A percentile compares a stretch with the other conserved stretches of the same genome.
phyloP scores from a whole-genome alignment of 2,329 filamentous ascomycete genomes.

The Daldinia eschscholtzii region DNA sequence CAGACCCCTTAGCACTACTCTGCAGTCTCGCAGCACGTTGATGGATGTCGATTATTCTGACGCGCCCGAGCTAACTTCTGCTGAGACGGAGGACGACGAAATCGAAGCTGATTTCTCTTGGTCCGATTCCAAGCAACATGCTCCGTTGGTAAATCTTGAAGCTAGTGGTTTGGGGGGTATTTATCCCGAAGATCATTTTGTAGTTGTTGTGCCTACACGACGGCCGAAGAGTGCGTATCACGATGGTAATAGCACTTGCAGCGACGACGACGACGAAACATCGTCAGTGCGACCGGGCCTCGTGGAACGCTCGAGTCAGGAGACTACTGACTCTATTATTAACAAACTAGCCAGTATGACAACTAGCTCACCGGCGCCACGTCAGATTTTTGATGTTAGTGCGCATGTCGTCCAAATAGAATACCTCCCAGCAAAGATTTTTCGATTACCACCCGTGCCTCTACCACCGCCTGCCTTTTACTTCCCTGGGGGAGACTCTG shows the following conservation, averaged over 20 bases:
- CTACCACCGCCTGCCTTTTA: slow-evolving; percentile 67
- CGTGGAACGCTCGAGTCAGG: slow-evolving; percentile 31
- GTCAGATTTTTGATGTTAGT: slow-evolving; percentile 6
- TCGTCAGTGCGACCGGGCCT: slow-evolving; percentile 15
- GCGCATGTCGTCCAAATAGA: slow-evolving; percentile 56
- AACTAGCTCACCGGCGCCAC: slow-evolving; percentile 54
- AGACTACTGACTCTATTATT: slow-evolving; percentile 53
- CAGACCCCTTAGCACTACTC: slow-evolving; percentile 65
- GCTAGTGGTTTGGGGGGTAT: slow-evolving; percentile 71
- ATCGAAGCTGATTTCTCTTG: slow-evolving; percentile 62
- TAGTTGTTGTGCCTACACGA: slow-evolving; percentile 66
- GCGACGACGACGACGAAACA: slow-evolving; percentile 33
- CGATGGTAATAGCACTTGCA: slow-evolving; percentile 23
- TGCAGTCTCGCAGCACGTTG: slow-evolving; percentile 42
- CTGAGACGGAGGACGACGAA: slow-evolving; percentile 55
- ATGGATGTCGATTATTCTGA: slow-evolving; percentile 51
- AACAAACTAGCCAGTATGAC: slow-evolving; percentile 59
- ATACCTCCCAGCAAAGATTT: slow-evolving; percentile 60
- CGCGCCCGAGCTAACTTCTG: slow-evolving; percentile 51
- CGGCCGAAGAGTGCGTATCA: slow-evolving; percentile 52
- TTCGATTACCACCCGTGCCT: slow-evolving; percentile 60
- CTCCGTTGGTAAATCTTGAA: slow-evolving; percentile 60
- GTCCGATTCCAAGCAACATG: slow-evolving; percentile 59
- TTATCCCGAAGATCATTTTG: slow-evolving; percentile 73
- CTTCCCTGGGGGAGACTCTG: slow-evolving; percentile 60